Conservation (phyloP, 257 asterid species). For the Solanum etuberosum region DNA sequence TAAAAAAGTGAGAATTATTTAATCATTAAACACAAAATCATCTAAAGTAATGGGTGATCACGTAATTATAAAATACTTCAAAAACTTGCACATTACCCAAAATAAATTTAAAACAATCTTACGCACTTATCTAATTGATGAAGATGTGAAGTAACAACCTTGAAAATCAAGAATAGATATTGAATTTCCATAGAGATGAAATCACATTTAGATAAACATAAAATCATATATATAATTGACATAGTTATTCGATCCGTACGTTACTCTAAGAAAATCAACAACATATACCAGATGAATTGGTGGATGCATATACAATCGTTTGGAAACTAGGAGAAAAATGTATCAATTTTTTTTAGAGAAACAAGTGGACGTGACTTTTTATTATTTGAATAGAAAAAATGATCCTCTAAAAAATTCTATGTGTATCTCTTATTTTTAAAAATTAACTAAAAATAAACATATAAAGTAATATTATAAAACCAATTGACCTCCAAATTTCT, state of each 20-base stretch:
- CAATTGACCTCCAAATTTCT: not conserved
- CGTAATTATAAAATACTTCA: not conserved
- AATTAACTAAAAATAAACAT: not conserved
- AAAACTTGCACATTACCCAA: not conserved
- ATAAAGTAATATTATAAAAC: not conserved
- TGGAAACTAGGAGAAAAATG: not conserved
- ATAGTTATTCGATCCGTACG: not conserved
- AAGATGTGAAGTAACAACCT: not conserved
- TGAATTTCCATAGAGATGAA: not conserved
- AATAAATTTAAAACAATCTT: no score
- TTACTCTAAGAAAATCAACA: not conserved
- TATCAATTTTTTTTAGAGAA: not conserved
- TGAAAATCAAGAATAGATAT: not conserved
- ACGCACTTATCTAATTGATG: not conserved
- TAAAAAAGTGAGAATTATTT: not conserved
- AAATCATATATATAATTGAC: no score
- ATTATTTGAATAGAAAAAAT: not conserved
- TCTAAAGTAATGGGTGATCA: not conserved
- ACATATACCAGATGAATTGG: not conserved
- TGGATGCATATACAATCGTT: not conserved
- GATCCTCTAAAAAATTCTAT: not conserved
- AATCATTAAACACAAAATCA: not conserved
- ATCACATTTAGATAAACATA: not conserved
- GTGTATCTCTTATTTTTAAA: not conserved
- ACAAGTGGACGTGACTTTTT: not conserved